Base-by-base conservation (phyloP, 225 moss, liverwort and hornwort genomes). In the Takakia lepidozioides region DNA sequence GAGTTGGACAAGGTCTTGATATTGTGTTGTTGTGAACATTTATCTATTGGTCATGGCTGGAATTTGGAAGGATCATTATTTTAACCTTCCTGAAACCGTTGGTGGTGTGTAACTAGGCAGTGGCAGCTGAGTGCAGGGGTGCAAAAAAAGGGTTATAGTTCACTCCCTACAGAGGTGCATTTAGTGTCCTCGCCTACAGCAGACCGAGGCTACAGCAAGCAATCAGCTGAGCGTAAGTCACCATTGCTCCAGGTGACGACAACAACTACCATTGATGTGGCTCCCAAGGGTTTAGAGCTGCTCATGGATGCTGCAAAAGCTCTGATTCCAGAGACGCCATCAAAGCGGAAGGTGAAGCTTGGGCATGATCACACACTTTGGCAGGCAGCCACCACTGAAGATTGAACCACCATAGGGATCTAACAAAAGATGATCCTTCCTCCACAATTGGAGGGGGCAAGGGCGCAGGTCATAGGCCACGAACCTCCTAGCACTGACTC, bases 281-380 rank as follows among this genome's bases (percentile, higher is more conserved):
- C 79, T 46, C 67, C 63, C 16, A 77, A 62, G 52, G 61, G 66
- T 60, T 43, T 71, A 7, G 91, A 87, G 54, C 67, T 69, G 30
- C 71, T 68, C 61, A 71, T 58, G 41, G 84, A 84, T 44, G 62
- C 59, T 18, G 49, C 69, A 6, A 78, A 75, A 54, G 51, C 62
- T 56, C 62, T 71, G 25, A 70, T 38, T 59, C 29, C 19, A 58
- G 88, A 85, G 45, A 77, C 76, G 13, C 72, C 74, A 25, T 72
- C 74, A 16, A 87, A 85, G 63, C 57, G 46, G 27, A 75, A 51
- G 48, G 50, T 80, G 36, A 81, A 76, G 57, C 80, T 92, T 48
- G 92, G 92, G 48, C 92, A 85, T 46, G 92, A 92, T 62, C 88
- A 92, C 54, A 85, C 92, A 36, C 57, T 92, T 41, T 71, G 60